Conservation (phyloP, 2,329 filamentous ascomycete genomes). For the Epichloe glyceriae region DNA sequence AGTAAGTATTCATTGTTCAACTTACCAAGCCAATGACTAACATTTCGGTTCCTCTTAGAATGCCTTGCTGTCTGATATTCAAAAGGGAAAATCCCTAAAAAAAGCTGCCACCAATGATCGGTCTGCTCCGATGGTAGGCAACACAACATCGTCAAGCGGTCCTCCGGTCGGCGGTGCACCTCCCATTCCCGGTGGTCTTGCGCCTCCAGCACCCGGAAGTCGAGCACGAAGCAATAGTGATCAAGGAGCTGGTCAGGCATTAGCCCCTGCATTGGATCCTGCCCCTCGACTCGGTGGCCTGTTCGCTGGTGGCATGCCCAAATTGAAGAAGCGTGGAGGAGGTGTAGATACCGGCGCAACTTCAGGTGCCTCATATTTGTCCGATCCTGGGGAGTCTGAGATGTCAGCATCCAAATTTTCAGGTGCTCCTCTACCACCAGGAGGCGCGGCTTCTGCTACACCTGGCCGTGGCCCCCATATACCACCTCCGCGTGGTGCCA, state of each 20-base stretch:
- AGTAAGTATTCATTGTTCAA: constrained; percentile 36
- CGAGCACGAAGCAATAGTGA: constrained; percentile 79
- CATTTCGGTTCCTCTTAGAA: constrained; percentile 39
- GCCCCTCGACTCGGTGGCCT: constrained; percentile 72
- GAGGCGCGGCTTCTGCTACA: constrained; percentile 43
- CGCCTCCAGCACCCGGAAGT: constrained; percentile 58
- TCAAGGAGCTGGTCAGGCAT: constrained; percentile 36
- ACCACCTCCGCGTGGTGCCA: constrained; percentile 30
- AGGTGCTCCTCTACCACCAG: constrained; percentile 46
- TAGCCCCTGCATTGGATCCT: constrained; percentile 33
- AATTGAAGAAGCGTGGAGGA: constrained; percentile 76
- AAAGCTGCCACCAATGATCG: constrained; percentile 87
- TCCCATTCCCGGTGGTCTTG: constrained; percentile 56
- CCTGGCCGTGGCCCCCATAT: constrained; percentile 31
- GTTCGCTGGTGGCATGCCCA: constrained; percentile 91
- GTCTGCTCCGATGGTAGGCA: constrained; percentile 58
- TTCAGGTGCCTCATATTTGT: constrained; percentile 57
- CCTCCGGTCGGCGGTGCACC: constrained; percentile 64
- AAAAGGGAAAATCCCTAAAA: constrained; percentile 66
- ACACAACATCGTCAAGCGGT: constrained; percentile 27
- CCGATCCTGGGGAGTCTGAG: constrained; percentile 49
- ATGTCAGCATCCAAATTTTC: constrained; percentile 32
- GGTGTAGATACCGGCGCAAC: constrained; percentile 55
- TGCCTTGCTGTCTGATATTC: constrained; percentile 77
- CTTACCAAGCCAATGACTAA: neutral